Conservation (phyloP, 2,329 filamentous ascomycete species). For the Cordyceps tenuipes region DNA sequence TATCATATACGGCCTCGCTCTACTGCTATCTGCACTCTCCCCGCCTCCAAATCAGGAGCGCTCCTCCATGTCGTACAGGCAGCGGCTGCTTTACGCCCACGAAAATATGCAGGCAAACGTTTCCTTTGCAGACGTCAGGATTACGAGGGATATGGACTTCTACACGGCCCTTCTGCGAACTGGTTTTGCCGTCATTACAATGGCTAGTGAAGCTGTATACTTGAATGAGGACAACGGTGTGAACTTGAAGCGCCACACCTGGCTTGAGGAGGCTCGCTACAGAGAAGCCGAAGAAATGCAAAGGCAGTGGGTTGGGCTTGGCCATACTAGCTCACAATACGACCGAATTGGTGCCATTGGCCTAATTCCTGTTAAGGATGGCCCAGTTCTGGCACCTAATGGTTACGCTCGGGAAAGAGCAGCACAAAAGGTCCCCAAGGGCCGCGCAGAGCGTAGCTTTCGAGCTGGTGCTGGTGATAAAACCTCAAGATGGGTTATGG, state of each 20-base stretch:
- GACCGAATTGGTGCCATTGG: slow-evolving; percentile 47
- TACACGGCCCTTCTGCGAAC: slow-evolving; percentile 83
- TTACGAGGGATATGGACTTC: slow-evolving; percentile 87
- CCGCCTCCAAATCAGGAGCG: slow-evolving; percentile 22
- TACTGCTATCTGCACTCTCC: slow-evolving; percentile 59
- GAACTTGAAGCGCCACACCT: slow-evolving; percentile 67
- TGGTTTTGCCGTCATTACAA: slow-evolving; percentile 81
- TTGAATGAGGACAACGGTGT: slow-evolving; percentile 80
- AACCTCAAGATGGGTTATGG: slow-evolving; percentile 70
- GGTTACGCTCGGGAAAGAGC: slow-evolving; percentile 66
- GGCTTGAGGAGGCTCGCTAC: slow-evolving; percentile 82
- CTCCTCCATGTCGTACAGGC: slow-evolving; percentile 35
- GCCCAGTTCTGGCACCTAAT: slow-evolving; percentile 34
- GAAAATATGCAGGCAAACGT: slow-evolving; percentile 88
- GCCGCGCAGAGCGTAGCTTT: slow-evolving; percentile 36
- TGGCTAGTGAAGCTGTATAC: slow-evolving; percentile 92
- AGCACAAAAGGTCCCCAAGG: slow-evolving; percentile 46
- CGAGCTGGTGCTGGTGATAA: slow-evolving; percentile 71
- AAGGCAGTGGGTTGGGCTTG: slow-evolving; percentile 41
- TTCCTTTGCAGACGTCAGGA: slow-evolving; percentile 69
- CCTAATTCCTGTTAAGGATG: slow-evolving; percentile 44
- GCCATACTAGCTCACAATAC: slow-evolving; percentile 38
- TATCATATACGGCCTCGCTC: slow-evolving; percentile 67
- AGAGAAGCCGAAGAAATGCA: slow-evolving; percentile 61
- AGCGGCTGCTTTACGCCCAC: slow-evolving; percentile 64